These are phyloP conservation scores for Lyophyllum semitale DNA, from an alignment of 768 basidiomycete genomes.

Conservation along the genomic window DNA sequence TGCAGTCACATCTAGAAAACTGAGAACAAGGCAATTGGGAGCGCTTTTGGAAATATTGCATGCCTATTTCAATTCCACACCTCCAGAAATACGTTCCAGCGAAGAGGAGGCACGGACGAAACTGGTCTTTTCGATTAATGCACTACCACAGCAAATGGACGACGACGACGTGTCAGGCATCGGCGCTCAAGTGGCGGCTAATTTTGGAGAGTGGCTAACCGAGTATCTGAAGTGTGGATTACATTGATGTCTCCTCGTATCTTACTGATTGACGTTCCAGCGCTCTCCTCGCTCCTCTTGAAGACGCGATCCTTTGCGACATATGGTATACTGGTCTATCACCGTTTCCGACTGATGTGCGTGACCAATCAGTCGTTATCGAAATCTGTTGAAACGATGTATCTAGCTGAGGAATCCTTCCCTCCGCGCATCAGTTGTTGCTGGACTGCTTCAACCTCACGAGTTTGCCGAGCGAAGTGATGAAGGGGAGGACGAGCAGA, in stretches of 20 bases:
- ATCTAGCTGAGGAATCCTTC: conserved; percentile 71
- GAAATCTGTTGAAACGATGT: background rate
- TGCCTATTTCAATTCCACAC: conserved; percentile 35
- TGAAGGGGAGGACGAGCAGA: conserved; percentile 7
- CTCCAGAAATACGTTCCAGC: conserved; percentile 28
- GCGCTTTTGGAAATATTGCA: conserved; percentile 42
- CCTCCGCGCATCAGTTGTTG: conserved; percentile 57
- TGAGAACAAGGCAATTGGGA: conserved; percentile 32
- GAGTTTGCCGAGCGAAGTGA: conserved; percentile 36
- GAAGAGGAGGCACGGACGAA: conserved; percentile 33
- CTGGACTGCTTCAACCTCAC: conserved; percentile 62
- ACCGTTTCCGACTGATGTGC: conserved; percentile 70
- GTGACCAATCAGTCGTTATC: conserved; percentile 4
- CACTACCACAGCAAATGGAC: conserved; percentile 9
- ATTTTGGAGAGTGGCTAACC: conserved; percentile 51
- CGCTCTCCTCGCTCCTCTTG: conserved; percentile 43
- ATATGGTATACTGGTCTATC: conserved; percentile 72
- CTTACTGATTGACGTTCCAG: conserved; percentile 28
- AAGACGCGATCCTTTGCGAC: conserved; percentile 60
- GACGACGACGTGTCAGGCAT: conserved; percentile 16
- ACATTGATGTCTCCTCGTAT: background rate
- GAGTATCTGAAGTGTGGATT: conserved; percentile 49
- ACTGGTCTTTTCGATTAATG: conserved; percentile 20
- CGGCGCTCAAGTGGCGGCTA: conserved; percentile 19
- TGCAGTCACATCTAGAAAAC: conserved; percentile 31